Conservation (phyloP, 257 asterid species). For the Solanum ahanhuiri region DNA sequence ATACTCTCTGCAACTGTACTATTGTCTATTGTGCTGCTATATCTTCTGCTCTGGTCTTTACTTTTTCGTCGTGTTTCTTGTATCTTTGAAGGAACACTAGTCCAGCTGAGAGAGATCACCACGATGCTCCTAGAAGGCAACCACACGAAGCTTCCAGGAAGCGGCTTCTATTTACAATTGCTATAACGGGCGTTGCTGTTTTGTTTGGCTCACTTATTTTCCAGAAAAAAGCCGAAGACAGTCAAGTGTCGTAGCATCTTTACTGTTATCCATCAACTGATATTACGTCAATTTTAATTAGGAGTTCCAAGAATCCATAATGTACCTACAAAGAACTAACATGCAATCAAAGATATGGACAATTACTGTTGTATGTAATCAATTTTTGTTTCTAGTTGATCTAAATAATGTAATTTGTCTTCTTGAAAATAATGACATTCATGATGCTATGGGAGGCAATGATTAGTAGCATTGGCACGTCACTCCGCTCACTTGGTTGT, state of each 20-base stretch:
- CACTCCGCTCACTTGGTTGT: not conserved
- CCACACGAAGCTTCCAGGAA: conserved; percentile 46
- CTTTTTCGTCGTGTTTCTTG: not conserved
- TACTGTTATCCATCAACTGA: not conserved
- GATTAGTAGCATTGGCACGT: not conserved
- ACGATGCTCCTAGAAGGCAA: conserved; percentile 62
- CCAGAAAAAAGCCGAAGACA: conserved; percentile 57
- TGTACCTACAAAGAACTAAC: not conserved
- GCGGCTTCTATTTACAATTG: conserved; percentile 69
- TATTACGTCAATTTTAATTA: not conserved
- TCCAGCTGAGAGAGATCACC: conserved; percentile 48
- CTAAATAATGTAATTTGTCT: not conserved
- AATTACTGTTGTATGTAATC: not conserved
- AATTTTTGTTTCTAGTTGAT: not conserved
- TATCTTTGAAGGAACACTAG: conserved; percentile 38
- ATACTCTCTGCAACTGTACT: not conserved
- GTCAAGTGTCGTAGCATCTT: conserved; percentile 23
- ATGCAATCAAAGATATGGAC: not conserved
- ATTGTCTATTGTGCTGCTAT: not conserved
- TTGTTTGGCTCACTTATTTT: conserved; percentile 75
- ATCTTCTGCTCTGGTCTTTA: not conserved
- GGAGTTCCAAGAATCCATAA: not conserved
- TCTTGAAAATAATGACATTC: not conserved
- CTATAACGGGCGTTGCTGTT: conserved; percentile 88
- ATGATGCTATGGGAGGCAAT: not conserved